Evolutionary conservation across 495 filamentous ascomycete genomes (phyloP).

Genomic region (Immersiella caudata): DNA sequence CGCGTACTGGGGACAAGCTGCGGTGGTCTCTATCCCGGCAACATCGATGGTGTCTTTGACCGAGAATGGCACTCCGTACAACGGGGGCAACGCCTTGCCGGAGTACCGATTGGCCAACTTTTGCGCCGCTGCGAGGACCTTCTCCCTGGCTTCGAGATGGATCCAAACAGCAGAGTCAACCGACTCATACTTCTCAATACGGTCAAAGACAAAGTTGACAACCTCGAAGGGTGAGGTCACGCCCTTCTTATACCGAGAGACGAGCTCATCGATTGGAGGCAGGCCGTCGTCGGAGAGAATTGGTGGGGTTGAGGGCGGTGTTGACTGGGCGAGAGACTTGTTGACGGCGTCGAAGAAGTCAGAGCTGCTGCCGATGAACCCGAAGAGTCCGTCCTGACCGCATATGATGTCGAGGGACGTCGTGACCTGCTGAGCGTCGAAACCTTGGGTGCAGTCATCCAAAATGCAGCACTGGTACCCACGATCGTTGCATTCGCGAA

Average conservation of each 20-base stretch:
- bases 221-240: conserved; percentile 37
- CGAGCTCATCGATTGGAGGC: conserved; percentile 40
- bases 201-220: conserved; percentile 45
- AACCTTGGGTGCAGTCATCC: conserved; percentile 43
- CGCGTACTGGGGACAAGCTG: conserved; percentile 58
- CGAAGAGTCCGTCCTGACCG: conserved; percentile 48
- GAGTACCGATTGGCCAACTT: conserved; percentile 47
- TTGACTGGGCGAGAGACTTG: conserved; percentile 30
- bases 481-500: conserved; percentile 73
- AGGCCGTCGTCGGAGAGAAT: conserved; percentile 29
- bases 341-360: conserved; percentile 41
- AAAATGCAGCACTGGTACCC: conserved; percentile 69
- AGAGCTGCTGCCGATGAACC: conserved; percentile 46
- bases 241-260: conserved; percentile 39
- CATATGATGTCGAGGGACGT: conserved; percentile 42
- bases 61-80: conserved; percentile 67
- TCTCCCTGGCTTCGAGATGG: conserved; percentile 44
- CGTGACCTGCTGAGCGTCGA: conserved; percentile 40
- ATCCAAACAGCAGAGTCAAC: conserved; percentile 61
- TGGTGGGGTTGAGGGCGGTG: conserved; percentile 39
- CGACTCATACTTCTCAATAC: conserved; percentile 48
- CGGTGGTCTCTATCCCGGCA: conserved; percentile 59
- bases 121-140: conserved; percentile 47
- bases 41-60: conserved; percentile 69
- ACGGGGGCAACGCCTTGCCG: conserved; percentile 54